Evolutionary conservation across 352 stramenopile species (phyloP).

Genomic region (Phytopythium kandeliae): DNA sequence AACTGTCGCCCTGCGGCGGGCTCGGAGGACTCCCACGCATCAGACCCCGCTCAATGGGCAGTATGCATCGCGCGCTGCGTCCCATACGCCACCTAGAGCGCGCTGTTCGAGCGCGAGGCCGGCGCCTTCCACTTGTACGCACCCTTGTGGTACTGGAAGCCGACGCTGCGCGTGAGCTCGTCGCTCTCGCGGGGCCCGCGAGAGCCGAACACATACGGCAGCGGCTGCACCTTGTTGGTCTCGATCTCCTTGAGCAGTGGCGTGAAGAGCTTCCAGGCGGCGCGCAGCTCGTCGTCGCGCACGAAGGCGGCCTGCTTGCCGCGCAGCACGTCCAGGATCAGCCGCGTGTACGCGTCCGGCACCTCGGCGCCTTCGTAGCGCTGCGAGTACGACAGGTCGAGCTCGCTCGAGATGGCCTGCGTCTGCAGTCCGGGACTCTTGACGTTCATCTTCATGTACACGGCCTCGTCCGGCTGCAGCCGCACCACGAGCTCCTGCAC

Average conservation of each 20-base stretch:
- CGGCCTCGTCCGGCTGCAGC: slow-evolving; percentile 94
- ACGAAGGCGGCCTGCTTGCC: slow-evolving; percentile 96
- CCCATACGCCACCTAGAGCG: slow-evolving; percentile 24
- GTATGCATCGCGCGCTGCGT: too few species aligned
- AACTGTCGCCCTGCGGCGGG: too few species aligned
- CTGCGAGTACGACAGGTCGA: slow-evolving; percentile 95
- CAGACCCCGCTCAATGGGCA: too few species aligned
- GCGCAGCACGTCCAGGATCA: slow-evolving; percentile 97
- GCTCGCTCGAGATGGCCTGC: slow-evolving; percentile 91
- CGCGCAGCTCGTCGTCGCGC: slow-evolving; percentile 94
- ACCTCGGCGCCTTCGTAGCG: slow-evolving; percentile 84
- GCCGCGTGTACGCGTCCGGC: slow-evolving; percentile 96
- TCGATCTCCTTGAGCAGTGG: slow-evolving; percentile 97
- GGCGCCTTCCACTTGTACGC: slow-evolving; percentile 67
- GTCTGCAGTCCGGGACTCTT: slow-evolving; percentile 93
- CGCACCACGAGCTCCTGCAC: slow-evolving; percentile 97
- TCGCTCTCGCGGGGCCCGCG: slow-evolving; percentile 91
- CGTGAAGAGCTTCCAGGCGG: slow-evolving; percentile 98
- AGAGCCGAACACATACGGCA: slow-evolving; percentile 92
- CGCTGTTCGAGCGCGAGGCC: slow-evolving; percentile 26
- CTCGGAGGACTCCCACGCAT: too few species aligned
- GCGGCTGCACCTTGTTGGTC: slow-evolving; percentile 83
- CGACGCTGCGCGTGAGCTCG: slow-evolving; percentile 53
- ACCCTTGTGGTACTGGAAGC: slow-evolving; percentile 77
- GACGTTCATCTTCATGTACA: slow-evolving; percentile 97